Percentiles rank a stretch among this genome's conserved stretches.
phyloP scores from a whole-genome alignment of 2,329 filamentous ascomycete genomes.

The Pseudocercospora crystallina region DNA sequence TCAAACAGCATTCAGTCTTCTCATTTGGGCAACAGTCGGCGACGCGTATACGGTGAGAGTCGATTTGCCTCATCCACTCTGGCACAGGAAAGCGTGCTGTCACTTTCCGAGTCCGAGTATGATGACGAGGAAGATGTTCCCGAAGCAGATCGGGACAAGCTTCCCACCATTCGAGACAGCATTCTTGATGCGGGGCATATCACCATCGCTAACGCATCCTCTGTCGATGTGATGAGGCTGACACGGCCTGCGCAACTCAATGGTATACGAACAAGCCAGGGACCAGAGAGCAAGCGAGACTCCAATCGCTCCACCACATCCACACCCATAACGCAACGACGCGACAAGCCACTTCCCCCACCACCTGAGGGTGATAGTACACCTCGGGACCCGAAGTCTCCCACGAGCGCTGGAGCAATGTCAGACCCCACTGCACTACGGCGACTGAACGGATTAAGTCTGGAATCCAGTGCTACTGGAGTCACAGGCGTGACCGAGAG shows the following conservation, averaged over 20 bases:
- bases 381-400: too few species aligned
- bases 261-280: slow-evolving; percentile 3
- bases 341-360: slow-evolving; percentile 3
- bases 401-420: not conserved
- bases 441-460: slow-evolving; percentile 17
- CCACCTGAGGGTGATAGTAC: not conserved
- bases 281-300: slow-evolving; percentile 10
- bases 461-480: slow-evolving; percentile 14
- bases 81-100: slow-evolving; percentile 17
- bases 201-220: slow-evolving; percentile 19
- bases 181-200: slow-evolving; percentile 22
- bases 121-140: slow-evolving; percentile 8
- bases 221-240: slow-evolving; percentile 20
- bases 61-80: slow-evolving; percentile 8
- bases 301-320: slow-evolving; percentile 12
- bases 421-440: slow-evolving; percentile 15
- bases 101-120: slow-evolving; percentile 19
- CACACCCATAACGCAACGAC: slow-evolving; percentile 9
- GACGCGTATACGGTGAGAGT: not conserved
- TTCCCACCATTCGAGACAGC: slow-evolving; percentile 24
- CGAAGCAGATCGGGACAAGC: slow-evolving; percentile 4
- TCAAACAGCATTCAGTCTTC: slow-evolving; percentile 27
- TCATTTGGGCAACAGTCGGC: slow-evolving; percentile 10
- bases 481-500: slow-evolving; percentile 10
- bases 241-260: slow-evolving; percentile 13